A percentile compares a stretch with the other conserved stretches of the same genome.
Conservation (phyloP, 345 rosid species). For the Viola odorata region DNA sequence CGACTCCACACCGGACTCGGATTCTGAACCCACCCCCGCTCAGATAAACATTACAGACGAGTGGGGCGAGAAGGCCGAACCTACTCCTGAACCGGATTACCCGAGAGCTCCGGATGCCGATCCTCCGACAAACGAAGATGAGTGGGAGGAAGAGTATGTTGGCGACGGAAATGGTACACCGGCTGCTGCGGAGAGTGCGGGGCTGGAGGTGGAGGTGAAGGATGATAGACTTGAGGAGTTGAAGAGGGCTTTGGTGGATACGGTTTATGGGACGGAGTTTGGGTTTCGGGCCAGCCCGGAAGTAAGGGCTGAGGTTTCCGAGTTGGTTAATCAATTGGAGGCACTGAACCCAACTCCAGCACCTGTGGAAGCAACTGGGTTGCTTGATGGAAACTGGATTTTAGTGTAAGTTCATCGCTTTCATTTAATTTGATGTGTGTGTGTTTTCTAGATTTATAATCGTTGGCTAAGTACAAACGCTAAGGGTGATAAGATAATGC, state of each 20-base stretch:
- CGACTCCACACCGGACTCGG: slow-evolving; percentile 1
- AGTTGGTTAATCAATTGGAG: slow-evolving; percentile 86
- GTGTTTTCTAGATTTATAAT: neutral
- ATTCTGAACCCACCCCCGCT: slow-evolving; percentile 4
- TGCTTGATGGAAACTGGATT: slow-evolving; percentile 89
- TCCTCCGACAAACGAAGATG: slow-evolving; percentile 75
- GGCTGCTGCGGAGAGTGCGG: neutral
- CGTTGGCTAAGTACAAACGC: too few species aligned
- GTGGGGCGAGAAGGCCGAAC: slow-evolving; percentile 71
- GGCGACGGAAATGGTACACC: slow-evolving; percentile 39
- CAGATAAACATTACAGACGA: slow-evolving; percentile 46
- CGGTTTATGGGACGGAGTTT: slow-evolving; percentile 71
- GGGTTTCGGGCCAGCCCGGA: slow-evolving; percentile 70
- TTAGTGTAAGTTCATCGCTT: slow-evolving; percentile 54
- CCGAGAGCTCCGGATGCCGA: slow-evolving; percentile 55
- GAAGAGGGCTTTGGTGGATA: slow-evolving; percentile 77
- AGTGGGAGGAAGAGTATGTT: slow-evolving; percentile 56
- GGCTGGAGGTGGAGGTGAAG: slow-evolving; percentile 9
- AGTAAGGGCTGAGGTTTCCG: slow-evolving; percentile 76
- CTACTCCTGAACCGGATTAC: slow-evolving; percentile 24
- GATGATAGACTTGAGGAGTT: slow-evolving; percentile 40
- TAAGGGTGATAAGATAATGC: too few species aligned
- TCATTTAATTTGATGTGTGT: neutral
- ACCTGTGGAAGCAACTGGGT: slow-evolving; percentile 54
- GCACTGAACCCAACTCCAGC: slow-evolving; percentile 65